These are phyloP conservation scores for Nitzschia sp. DNA, from an alignment of 108 stramenopile species.

Conservation along the genomic window DNA sequence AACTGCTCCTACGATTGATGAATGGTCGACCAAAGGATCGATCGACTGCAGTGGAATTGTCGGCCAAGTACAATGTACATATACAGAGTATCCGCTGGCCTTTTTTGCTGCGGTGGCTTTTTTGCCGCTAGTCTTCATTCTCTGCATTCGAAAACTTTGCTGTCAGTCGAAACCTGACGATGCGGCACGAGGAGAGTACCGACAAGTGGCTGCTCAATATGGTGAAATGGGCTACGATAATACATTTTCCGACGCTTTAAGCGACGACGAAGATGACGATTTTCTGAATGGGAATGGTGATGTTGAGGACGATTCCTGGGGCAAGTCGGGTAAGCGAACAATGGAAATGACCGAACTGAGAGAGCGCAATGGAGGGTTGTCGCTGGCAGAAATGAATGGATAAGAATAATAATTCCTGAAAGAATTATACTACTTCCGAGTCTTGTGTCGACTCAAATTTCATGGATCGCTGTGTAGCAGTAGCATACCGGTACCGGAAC, in stretches of 20 bases:
- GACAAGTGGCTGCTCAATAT: conserved; percentile 23
- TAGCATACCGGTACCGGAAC: too few species aligned
- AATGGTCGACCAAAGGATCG: not conserved
- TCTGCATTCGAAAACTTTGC: conserved; percentile 8
- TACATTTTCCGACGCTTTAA: conserved; percentile 24
- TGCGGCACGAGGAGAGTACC: conserved; percentile 28
- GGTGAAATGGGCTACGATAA: conserved; percentile 27
- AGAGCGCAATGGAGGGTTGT: conserved; percentile 2
- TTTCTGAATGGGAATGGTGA: conserved; percentile 6
- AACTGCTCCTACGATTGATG: not conserved
- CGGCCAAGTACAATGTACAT: not conserved
- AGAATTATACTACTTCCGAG: too few species aligned
- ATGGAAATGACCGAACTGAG: conserved; percentile 16
- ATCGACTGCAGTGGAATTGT: not conserved
- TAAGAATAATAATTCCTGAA: too few species aligned
- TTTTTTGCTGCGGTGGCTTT: conserved; percentile 3
- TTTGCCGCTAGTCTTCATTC: conserved; percentile 10
- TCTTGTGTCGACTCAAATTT: too few species aligned
- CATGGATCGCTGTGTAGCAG: too few species aligned
- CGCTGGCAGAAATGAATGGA: conserved; percentile 25
- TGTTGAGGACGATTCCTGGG: conserved; percentile 31
- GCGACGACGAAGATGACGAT: conserved; percentile 22
- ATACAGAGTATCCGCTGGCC: not conserved
- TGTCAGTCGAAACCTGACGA: not conserved
- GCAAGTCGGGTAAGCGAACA: conserved; percentile 18